These are phyloP conservation scores for Evernia prunastri DNA, from an alignment of 495 filamentous ascomycete species.

Conservation along the genomic window DNA sequence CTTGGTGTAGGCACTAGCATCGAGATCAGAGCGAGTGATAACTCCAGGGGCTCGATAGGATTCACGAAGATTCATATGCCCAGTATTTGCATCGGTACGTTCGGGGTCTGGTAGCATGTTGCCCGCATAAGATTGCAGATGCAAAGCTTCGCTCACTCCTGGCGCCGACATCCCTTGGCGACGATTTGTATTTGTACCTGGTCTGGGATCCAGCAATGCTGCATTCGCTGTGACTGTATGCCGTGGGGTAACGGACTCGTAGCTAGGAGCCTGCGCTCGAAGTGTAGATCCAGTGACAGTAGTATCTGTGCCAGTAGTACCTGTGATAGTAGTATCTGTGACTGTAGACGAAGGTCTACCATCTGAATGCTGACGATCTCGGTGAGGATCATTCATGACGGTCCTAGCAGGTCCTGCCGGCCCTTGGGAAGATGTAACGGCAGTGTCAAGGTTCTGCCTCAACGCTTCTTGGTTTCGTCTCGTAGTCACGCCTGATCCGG, in stretches of 20 bases:
- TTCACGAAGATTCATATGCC: not conserved
- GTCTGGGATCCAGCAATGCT: not conserved
- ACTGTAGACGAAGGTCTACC: not conserved
- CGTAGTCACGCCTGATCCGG: conserved; percentile 1
- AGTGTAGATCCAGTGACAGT: not conserved
- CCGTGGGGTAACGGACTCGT: not conserved
- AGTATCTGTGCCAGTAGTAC: not conserved
- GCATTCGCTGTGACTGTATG: not conserved
- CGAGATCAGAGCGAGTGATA: not conserved
- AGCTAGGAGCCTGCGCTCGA: conserved; percentile 1
- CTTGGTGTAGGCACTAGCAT: not conserved
- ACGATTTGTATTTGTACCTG: not conserved
- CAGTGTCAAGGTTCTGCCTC: conserved; percentile 3
- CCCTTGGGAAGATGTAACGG: not conserved
- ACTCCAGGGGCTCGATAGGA: not conserved
- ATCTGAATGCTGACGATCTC: not conserved
- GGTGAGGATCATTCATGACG: conserved; percentile 1
- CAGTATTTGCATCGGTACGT: not conserved
- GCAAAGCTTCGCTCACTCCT: not conserved
- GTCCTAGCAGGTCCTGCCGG: not conserved
- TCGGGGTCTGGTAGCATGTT: not conserved
- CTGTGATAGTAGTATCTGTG: not conserved
- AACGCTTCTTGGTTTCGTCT: conserved; percentile 8
- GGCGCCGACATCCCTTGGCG: not conserved
- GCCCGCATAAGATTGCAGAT: not conserved